phyloP scores from a whole-genome alignment of 257 asterid species.

The Solanum clarkiae region DNA sequence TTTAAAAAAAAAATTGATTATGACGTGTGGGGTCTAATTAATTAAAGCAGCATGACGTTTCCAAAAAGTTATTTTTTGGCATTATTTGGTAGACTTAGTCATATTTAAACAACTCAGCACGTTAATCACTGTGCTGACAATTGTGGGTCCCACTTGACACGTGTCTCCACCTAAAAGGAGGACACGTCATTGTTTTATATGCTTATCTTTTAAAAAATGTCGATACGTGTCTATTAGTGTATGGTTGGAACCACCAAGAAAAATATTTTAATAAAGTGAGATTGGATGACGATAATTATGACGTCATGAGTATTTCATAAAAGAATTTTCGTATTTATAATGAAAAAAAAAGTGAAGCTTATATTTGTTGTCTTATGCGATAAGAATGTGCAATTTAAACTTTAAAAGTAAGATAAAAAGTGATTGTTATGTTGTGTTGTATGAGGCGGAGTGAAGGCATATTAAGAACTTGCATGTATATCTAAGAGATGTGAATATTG shows the following conservation, averaged over 20 bases:
- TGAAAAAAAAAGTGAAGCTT: too few relatives aligned
- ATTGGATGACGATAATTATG: background rate
- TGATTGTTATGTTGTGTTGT: too few relatives aligned
- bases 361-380: too few relatives aligned
- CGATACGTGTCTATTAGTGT: background rate
- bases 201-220: background rate
- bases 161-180: background rate
- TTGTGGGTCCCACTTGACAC: background rate
- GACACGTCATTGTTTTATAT: conserved; percentile 9
- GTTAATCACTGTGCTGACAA: background rate
- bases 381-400: too few relatives aligned
- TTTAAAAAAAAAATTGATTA: background rate
- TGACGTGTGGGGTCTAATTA: background rate
- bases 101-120: background rate
- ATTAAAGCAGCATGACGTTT: background rate
- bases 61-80: conserved; percentile 44
- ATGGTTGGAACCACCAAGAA: background rate
- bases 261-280: background rate
- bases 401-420: too few relatives aligned
- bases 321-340: background rate
- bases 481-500: too few relatives aligned
- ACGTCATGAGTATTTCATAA: background rate
- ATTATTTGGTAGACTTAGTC: conserved; percentile 17
- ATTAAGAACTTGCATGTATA: too few relatives aligned
- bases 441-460: too few relatives aligned